Evolutionary conservation across 495 filamentous ascomycete species (phyloP), one percentile per base, ranked within the genome.

Genomic region (Xylaria bambusicola): DNA sequence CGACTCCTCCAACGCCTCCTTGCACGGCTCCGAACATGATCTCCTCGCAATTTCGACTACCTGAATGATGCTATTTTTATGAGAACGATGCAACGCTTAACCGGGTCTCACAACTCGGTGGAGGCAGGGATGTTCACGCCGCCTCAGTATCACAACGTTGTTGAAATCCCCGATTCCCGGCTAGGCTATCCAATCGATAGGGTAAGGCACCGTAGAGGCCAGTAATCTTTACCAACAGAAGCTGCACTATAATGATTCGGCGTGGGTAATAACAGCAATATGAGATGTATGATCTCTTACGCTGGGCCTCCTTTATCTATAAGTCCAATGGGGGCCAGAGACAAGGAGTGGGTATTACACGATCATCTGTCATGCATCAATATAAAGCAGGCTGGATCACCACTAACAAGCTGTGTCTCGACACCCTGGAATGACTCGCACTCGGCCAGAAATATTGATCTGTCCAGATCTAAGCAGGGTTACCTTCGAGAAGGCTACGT

Each of bases 331-430:
- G 29, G 41, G 40, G 40, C 40, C 38, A 21, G 23, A 21, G 51
- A 1, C 36, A 15, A 47, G 20, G 29, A 51, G n/a, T 6, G n/a
- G 42, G 41, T 42, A 45, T 60, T 60, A 60, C 57, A 60, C 57
- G 33, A 44, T 46, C 26, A 53, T 52, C 57, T 44, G 57, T 60
- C 57, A 60, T 60, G 57, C 57, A 53, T 47, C 48, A 47, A 60
- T 52, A 59, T n/a, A 36, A 31, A 27, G 48, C 20, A 35, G 38
- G 49, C 48, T 46, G 27, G 21, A 29, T 21, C 57, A 44, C 57
- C 45, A 40, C 27, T 35, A 41, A 27, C 46, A 31, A 24, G 44
- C 15, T 23, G 6, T 12, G 20, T 48, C 29, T 44, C 4, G 29
- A 41, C 8, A 26, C 12, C 12, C n/a, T 18, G 8, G 46, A 41